Percentiles rank a stretch among this genome's conserved stretches.
phyloP scores from a whole-genome alignment of 768 basidiomycete genomes.

The Boletus coccyginus region DNA sequence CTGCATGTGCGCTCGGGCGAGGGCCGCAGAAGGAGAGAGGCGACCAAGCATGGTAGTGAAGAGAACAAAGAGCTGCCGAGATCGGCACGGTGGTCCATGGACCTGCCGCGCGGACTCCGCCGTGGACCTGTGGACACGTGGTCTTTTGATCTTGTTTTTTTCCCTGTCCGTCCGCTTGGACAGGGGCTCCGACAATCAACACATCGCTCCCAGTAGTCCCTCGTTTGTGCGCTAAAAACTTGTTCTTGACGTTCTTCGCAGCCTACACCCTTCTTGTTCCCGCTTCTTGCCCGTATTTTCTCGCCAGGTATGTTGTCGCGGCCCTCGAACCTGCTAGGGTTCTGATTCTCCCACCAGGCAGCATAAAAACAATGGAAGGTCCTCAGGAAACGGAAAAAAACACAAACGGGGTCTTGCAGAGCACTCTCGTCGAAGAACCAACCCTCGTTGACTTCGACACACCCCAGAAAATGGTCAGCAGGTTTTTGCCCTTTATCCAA shows the following conservation, averaged over 20 bases:
- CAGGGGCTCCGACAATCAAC: constrained; percentile 39
- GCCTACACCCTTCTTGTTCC: not conserved
- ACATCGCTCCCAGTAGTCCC: constrained; percentile 21
- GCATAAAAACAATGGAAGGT: constrained; percentile 32
- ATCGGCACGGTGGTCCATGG: constrained; percentile 24
- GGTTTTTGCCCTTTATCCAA: constrained; percentile 30
- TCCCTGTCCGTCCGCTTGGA: constrained; percentile 34
- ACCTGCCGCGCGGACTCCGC: constrained; percentile 17
- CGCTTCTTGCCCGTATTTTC: not conserved
- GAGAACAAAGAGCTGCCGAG: constrained; percentile 1
- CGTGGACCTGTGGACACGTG: constrained; percentile 29
- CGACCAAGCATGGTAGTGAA: constrained; percentile 21
- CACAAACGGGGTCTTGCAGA: constrained; percentile 6
- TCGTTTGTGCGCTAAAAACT: constrained; percentile 16
- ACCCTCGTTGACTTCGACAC: constrained; percentile 26
- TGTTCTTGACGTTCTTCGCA: constrained; percentile 7
- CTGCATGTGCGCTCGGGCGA: not conserved
- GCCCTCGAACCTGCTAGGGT: not conserved
- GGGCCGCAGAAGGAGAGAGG: constrained; percentile 15
- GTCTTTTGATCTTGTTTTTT: constrained; percentile 35
- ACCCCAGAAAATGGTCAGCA: constrained; percentile 30
- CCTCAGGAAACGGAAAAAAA: constrained; percentile 24
- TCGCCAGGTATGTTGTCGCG: constrained; percentile 12
- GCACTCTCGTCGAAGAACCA: constrained; percentile 14
- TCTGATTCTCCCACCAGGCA: constrained; percentile 31